Base-by-base conservation (phyloP, 1,284 basidiomycete genomes). In the Cystobasidium pallidum region DNA sequence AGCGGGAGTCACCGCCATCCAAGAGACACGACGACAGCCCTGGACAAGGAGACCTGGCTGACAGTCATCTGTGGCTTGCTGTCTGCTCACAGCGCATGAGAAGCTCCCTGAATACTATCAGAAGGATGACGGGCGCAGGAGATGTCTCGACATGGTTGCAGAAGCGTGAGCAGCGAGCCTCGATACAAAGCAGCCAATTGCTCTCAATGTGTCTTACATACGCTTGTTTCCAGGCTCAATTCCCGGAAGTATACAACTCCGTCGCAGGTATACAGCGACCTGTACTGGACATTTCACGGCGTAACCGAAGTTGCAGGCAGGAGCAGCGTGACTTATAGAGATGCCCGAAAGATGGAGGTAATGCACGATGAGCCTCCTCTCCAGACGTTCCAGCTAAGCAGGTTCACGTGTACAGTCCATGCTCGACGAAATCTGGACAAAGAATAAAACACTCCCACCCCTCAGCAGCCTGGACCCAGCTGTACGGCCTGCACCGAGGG, bases 291-390 rank as follows among this genome's bases (percentile, higher is more conserved):
- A 2, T 71, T 71, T 32, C 59, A 43, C 8, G n/a, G 32, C 17
- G 47, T 71, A 4, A 51, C 47, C 39, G 68, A 71, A 57, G 51
- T 24, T 13, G 61, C 55, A 24, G 59, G 59, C 34, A 63, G 43
- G 30, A 71, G 68, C 68, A 64, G 36, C 61, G 59, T 71, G 47
- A 71, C 47, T n/a, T 64, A 34, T 36, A 17, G 68, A 63, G 68
- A 71, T 57, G 68, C 68, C 15, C 13, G 41, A 19, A 71, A 71
- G 61, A 71, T 71, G 68, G 54, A 71, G 61, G 68, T 64, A 47
- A n/a, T n/a, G 68, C 39, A 32, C 30, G 30, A 51, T 17, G 28
- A 36, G 21, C 6, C 13, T 26, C 64, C 19, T 21, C n/a, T 52
- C 13, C 30, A 8, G 51, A 4, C 34, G 2, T 15, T 26, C 10